Base-by-base conservation (phyloP, 2,329 filamentous ascomycete species). In the Didymella glomerata region DNA sequence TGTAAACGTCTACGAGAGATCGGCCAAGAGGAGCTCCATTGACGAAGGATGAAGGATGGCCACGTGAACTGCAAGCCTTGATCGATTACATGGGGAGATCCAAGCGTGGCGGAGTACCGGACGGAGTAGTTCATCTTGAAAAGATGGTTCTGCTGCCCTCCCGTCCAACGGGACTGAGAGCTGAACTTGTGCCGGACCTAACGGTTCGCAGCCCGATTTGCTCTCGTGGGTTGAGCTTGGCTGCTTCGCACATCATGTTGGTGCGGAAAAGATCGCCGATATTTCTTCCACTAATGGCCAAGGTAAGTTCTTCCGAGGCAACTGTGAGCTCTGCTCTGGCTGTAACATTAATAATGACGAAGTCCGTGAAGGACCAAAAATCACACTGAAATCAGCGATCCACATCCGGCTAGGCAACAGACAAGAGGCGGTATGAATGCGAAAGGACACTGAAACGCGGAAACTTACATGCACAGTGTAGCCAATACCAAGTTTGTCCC, bases 51-150 rank as follows among this genome's bases (percentile, higher is more conserved):
- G 41, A 34, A 54, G 51, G 56, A 54, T 54, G 50, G 51, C 56
- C 56, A 59, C 32, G 56, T 54, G 56, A 59, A 54, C 28, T 22
- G 46, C 50, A 36, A 50, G 50, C 51, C 41, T 51, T 27, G 50
- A 47, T 54, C 50, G 46, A 42, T 51, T 34, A 36, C 41, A 46
- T 47, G 27, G 46, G 34, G 30, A 18, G 22, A 14, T 20, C 36
- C 32, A 24, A 34, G 34, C 11, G 18, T 13, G n/a, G 40, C 27
- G 32, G 25, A 22, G 34, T 18, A 22, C 22, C 34, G 41, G 28
- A 47, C 28, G 27, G 11, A 20, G 30, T 40, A 20, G 36, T 40
- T 8, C 9, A 1, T 40, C 36, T 40, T 8, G 36, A 20, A 40
- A 20, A n/a, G 16, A 25, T 34, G 34, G 8, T 40, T 20, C 18